Base-by-base conservation (phyloP, 73 alveolate species). In the Paramecium pentaurelia region DNA sequence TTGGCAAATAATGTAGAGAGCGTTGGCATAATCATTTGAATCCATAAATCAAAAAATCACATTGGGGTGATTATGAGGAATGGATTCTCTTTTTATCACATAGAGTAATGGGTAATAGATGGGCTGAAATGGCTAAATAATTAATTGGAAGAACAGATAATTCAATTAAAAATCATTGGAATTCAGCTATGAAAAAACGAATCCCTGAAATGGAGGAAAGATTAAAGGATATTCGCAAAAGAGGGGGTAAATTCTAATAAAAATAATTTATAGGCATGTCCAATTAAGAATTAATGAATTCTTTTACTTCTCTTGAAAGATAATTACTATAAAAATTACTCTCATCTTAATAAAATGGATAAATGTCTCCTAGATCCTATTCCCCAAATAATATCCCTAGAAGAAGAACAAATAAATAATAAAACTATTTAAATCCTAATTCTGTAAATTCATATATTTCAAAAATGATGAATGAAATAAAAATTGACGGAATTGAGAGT, bases 11-110 rank as follows among this genome's bases (percentile, higher is more conserved):
- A 93, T 98, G 99, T 77, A 93, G 99, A 88, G 99, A 98, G 92
- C 97, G 99, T 77, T 98, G 99, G 99, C 99, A 97, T 91, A 98
- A 98, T 92, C 99, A 98, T 86, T 92, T 98, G 89, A 97, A 98
- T 92, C 99, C 99, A 5, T 93, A 96, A 34, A 98, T 98, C 40
- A 98, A 98, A 85, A 97, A 97, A 93, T 98, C 98, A 36, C 94
- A 75, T 58, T 97, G 99, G 99, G 94, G 98, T 10, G 98, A 96
- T 54, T 98, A 97, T 86, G 99, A 98, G 93, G 99, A 98, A 95
- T 97, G 99, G 98, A 95, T 98, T 44, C 97, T 98, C 94, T 98
- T 95, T 73, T 80, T 98, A 20, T 95, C 94, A 47, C 99, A 98
- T 93, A 95, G 96, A 91, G 95, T 90, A 51, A 93, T 96, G 38